phyloP scores from a whole-genome alignment of 1,284 basidiomycete genomes.

The Ganoderma sinense region DNA sequence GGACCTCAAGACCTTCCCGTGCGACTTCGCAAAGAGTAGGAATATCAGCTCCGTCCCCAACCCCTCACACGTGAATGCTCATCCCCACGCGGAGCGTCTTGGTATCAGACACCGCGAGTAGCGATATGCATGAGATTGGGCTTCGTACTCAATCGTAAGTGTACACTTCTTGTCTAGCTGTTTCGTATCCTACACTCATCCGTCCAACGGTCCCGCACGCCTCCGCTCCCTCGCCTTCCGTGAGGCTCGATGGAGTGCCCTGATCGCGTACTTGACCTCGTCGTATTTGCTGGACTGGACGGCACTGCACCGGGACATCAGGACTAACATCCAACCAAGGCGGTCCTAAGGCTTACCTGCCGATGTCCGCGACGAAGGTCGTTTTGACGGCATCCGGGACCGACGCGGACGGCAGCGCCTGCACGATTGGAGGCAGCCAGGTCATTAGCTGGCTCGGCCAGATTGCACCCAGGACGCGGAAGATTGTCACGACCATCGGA shows the following conservation, averaged over 20 bases:
- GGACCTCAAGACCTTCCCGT: background rate
- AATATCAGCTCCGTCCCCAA: background rate
- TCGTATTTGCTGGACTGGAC: conserved; percentile 72
- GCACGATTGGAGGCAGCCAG: conserved; percentile 80
- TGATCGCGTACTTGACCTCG: conserved; percentile 81
- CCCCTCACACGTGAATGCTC: background rate
- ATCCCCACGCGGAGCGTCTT: background rate
- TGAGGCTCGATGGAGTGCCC: conserved; percentile 69
- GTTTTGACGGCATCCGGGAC: conserved; percentile 77
- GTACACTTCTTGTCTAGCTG: conserved; percentile 25
- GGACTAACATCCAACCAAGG: conserved; percentile 12
- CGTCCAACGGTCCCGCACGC: conserved; percentile 53
- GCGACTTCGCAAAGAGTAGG: background rate
- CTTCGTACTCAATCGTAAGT: conserved; percentile 16
- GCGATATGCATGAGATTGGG: conserved; percentile 11
- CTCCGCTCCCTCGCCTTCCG: conserved; percentile 75
- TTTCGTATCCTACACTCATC: conserved; percentile 32
- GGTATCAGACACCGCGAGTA: background rate
- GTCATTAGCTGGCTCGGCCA: conserved; percentile 74
- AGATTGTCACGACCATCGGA: conserved; percentile 78
- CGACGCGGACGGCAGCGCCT: conserved; percentile 70
- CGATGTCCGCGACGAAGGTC: conserved; percentile 78
- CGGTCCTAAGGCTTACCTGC: conserved; percentile 58
- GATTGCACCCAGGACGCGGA: conserved; percentile 72
- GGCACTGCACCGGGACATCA: conserved; percentile 52